Evolutionary conservation across 1,139 yeast species (phyloP), one percentile per base, ranked within the genome.

Genomic region (Saccharomyces hybrid): DNA sequence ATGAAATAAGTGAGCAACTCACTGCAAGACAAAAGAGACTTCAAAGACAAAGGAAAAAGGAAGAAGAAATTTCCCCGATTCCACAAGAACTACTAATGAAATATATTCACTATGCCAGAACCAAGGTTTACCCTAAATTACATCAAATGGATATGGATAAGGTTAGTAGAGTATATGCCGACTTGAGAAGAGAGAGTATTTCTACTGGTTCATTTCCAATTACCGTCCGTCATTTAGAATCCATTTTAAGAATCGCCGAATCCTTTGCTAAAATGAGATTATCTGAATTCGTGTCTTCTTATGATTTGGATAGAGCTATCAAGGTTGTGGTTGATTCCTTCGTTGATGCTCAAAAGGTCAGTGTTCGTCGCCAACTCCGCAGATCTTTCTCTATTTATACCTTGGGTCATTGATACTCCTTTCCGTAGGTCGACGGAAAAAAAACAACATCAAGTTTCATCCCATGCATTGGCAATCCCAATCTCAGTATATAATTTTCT

Each of bases 201-300:
- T 82, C 88, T 2, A 93, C 98, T 0, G 98, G 97, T 0, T 89
- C 97, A 0, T 90, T 91, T 78, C 99, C 99, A 2, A 91, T 93
- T 64, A 93, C 99, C 0, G 97, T 93, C 50, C 93, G 99, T 78
- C 99, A 93, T 71, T 81, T 93, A 71, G 99, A 93, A 74, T 86
- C 96, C 66, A 91, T 93, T 58, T 78, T 93, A 59, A 85, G 99
- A 75, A 82, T 90, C 56, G 86, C 97, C 0, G 99, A 93, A 73
- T 78, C 96, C 4, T 93, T 93, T 77, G 99, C 99, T 11, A 86
- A 88, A 68, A 95, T 93, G 99, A 81, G 98, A 67, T 75, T 93
- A 57, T 84, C 93, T 58, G 98, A 91, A 67, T 90, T 86, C 70
- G 99, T 95, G 7, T 81, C 89, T 53, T 84, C 88, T 60, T 77